Evolutionary conservation across 2,329 filamentous ascomycete genomes (phyloP).

Genomic region (Nothomitra cinnamomea): DNA sequence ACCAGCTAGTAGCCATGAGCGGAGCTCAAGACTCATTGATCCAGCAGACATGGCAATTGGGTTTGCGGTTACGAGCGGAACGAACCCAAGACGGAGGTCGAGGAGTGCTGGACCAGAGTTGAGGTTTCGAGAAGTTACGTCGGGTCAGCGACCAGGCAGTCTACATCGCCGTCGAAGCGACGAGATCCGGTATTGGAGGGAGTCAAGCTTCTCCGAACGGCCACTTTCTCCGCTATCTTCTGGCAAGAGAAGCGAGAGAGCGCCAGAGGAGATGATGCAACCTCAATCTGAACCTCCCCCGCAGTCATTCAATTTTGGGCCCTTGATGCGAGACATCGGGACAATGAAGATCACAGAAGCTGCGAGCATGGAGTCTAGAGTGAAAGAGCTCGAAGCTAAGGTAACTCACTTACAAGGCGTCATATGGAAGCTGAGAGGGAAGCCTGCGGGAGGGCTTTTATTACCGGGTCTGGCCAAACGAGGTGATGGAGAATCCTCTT

Average conservation of each 20-base stretch:
- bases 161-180: slow-evolving; percentile 36
- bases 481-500: neutral
- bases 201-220: slow-evolving; percentile 14
- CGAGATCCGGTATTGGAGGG: slow-evolving; percentile 47
- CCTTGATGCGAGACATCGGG: neutral
- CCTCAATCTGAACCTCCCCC: neutral
- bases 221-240: slow-evolving; percentile 2
- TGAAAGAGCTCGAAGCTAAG: neutral
- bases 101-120: slow-evolving; percentile 24
- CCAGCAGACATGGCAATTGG: slow-evolving; percentile 28
- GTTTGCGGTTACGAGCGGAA: slow-evolving; percentile 43
- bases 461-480: neutral
- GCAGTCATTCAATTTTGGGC: neutral
- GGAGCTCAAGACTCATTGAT: slow-evolving; percentile 1
- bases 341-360: slow-evolving; percentile 3
- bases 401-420: neutral
- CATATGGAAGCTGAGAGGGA: neutral
- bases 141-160: neutral
- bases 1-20: slow-evolving; percentile 4
- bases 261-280: neutral
- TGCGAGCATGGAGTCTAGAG: neutral
- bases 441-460: neutral
- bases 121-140: neutral
- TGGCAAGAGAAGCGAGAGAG: neutral
- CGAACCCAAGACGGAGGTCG: slow-evolving; percentile 35